Evolutionary conservation across 495 filamentous ascomycete genomes (phyloP).

Genomic region (Delitschia confertaspora): DNA sequence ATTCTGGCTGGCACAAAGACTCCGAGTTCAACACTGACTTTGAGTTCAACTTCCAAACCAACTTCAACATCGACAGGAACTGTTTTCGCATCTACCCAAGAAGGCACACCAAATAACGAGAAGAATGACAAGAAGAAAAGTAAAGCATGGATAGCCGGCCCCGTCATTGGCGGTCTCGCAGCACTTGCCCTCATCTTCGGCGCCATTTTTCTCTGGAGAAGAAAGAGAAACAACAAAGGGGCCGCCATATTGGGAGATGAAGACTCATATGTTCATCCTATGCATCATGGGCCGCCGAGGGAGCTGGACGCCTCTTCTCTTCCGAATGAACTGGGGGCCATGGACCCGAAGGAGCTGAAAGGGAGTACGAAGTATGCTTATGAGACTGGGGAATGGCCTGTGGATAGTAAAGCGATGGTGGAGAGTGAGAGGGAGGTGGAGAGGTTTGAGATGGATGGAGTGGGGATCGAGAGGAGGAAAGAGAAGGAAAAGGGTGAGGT

Average conservation of each 20-base stretch:
- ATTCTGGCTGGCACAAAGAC: slow-evolving; percentile 7
- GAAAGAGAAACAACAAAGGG: background rate
- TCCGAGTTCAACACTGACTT: background rate
- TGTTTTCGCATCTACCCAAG: no score
- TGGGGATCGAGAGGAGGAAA: background rate
- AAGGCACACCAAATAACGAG: background rate
- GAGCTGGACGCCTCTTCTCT: slow-evolving; percentile 1
- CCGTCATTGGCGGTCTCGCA: slow-evolving; percentile 16
- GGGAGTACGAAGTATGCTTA: slow-evolving; percentile 7
- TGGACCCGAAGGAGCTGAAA: background rate
- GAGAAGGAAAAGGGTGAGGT: background rate
- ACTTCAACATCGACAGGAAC: no score
- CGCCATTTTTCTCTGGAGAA: slow-evolving; percentile 15
- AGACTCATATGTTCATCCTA: no score
- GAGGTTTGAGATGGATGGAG: background rate
- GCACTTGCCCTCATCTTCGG: slow-evolving; percentile 6
- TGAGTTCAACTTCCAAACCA: slow-evolving; percentile 2
- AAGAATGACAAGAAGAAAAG: background rate
- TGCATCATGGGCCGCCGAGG: background rate
- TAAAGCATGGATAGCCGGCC: slow-evolving; percentile 24
- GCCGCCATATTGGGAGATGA: background rate
- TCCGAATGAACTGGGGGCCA: slow-evolving; percentile 3
- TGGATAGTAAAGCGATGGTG: slow-evolving; percentile 11
- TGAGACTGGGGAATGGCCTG: no score
- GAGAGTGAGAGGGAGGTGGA: background rate